A percentile compares a stretch with the other conserved stretches of the same genome.
Evolutionary conservation across 352 stramenopile genomes (phyloP).

Genomic region (Phytophthora cactorum): DNA sequence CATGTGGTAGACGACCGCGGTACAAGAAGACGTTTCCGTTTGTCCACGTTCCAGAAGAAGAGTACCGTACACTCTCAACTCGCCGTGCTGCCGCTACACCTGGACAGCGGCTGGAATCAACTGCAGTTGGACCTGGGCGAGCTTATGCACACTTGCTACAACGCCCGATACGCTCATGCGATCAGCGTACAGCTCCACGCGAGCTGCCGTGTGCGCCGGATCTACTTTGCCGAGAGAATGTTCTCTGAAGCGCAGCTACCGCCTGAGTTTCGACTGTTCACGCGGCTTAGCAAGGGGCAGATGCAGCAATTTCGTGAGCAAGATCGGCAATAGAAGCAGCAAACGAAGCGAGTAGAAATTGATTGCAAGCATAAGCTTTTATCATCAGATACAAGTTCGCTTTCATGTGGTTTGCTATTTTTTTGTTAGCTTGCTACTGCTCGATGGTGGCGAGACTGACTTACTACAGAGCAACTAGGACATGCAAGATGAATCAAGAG

Average conservation of each 20-base stretch:
- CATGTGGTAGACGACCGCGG: conserved; percentile 41
- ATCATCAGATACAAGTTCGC: not conserved
- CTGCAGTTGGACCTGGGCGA: conserved; percentile 56
- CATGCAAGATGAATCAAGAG: conserved; percentile 36
- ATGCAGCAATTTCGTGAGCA: conserved; percentile 17
- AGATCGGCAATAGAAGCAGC: not conserved
- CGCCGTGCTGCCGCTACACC: conserved; percentile 45
- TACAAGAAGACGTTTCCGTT: conserved; percentile 46
- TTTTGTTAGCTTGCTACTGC: conserved; percentile 25
- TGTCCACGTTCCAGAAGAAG: conserved; percentile 56
- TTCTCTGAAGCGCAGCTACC: conserved; percentile 47
- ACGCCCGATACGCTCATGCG: conserved; percentile 44
- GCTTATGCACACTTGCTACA: conserved; percentile 53
- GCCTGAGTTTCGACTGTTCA: conserved; percentile 60
- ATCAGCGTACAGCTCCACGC: conserved; percentile 61
- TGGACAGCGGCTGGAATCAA: conserved; percentile 66
- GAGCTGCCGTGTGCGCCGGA: conserved; percentile 58
- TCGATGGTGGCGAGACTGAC: conserved; percentile 13
- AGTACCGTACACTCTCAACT: conserved; percentile 48
- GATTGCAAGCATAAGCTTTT: not conserved
- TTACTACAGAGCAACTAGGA: conserved; percentile 38
- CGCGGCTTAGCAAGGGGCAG: conserved; percentile 47
- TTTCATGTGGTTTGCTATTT: conserved; percentile 34
- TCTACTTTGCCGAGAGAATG: conserved; percentile 65
- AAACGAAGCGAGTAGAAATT: not conserved